Conservation (phyloP, 257 asterid species). For the Gynochthodes officinalis region DNA sequence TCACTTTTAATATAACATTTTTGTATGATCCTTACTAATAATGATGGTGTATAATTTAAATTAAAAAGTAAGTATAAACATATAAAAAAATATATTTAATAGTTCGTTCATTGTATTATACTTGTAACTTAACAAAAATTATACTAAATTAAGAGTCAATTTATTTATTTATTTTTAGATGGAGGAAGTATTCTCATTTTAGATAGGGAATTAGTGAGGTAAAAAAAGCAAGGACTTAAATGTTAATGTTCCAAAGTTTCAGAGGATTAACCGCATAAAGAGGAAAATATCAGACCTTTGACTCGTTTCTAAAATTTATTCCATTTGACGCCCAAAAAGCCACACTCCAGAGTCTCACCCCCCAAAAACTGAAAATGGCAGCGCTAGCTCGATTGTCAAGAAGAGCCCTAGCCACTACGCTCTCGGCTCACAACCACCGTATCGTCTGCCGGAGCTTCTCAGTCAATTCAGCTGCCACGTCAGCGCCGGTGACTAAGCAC, state of each 20-base stretch:
- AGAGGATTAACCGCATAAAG: background rate
- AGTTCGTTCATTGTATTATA: no score
- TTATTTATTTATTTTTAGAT: no score
- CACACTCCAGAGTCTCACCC: background rate
- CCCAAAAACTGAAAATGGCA: conserved; percentile 44
- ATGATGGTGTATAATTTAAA: no score
- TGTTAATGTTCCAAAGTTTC: background rate
- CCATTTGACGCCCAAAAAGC: background rate
- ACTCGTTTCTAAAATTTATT: background rate
- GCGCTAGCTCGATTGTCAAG: conserved; percentile 57
- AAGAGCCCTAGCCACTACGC: conserved; percentile 47
- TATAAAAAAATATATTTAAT: no score
- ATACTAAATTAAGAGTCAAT: no score
- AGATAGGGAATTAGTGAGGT: background rate
- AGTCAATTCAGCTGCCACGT: conserved; percentile 39
- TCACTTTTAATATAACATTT: no score
- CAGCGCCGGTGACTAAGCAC: conserved; percentile 27
- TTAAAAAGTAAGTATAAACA: no score
- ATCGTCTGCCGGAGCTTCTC: conserved; percentile 42
- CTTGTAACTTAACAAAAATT: no score
- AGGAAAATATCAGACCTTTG: background rate
- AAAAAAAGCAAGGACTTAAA: background rate
- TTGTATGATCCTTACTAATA: no score
- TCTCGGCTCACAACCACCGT: conserved; percentile 24
- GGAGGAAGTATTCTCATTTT: no score